A percentile compares a stretch with the other conserved stretches of the same genome.
These are phyloP conservation scores for Excoecaria agallocha DNA, from an alignment of 345 rosid species.

Conservation along the genomic window DNA sequence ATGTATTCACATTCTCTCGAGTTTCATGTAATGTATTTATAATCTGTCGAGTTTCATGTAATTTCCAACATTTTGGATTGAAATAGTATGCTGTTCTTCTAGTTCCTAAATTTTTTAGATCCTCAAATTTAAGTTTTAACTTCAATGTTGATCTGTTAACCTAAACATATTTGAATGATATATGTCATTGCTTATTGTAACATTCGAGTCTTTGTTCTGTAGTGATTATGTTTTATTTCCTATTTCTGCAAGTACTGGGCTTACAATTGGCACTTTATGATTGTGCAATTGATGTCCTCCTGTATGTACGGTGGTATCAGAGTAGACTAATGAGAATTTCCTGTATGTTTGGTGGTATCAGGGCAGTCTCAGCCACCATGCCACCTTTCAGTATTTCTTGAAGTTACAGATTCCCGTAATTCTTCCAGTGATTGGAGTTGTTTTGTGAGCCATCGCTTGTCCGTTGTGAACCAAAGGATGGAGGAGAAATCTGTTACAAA, in stretches of 20 bases:
- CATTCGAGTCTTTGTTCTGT: neutral
- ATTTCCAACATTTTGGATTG: neutral
- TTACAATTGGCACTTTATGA: too few species aligned
- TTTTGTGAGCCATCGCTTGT: slow-evolving; percentile 96
- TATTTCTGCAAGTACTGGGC: too few species aligned
- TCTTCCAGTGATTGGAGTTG: slow-evolving; percentile 97
- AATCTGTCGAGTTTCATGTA: neutral
- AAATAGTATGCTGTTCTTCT: neutral
- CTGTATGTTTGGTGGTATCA: slow-evolving; percentile 60
- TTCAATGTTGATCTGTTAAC: slow-evolving; percentile 11
- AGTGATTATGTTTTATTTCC: neutral
- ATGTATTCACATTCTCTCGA: neutral
- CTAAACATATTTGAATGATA: slow-evolving; percentile 17
- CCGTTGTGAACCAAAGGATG: slow-evolving; percentile 83
- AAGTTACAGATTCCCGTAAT: slow-evolving; percentile 95
- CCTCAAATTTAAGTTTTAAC: neutral
- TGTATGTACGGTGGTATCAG: neutral
- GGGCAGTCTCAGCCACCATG: slow-evolving; percentile 99
- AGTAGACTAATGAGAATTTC: slow-evolving; percentile 42
- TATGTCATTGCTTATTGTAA: slow-evolving; percentile 6
- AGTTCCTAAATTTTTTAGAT: slow-evolving; percentile 8
- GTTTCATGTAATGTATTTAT: neutral
- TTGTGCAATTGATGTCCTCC: neutral
- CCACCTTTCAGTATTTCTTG: slow-evolving; percentile 99
- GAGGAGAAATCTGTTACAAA: slow-evolving; percentile 97